Percentiles rank a stretch among this genome's conserved stretches.
These are phyloP conservation scores for Aspergillus ustus DNA, from an alignment of 2,329 filamentous ascomycete genomes.

Conservation along the genomic window DNA sequence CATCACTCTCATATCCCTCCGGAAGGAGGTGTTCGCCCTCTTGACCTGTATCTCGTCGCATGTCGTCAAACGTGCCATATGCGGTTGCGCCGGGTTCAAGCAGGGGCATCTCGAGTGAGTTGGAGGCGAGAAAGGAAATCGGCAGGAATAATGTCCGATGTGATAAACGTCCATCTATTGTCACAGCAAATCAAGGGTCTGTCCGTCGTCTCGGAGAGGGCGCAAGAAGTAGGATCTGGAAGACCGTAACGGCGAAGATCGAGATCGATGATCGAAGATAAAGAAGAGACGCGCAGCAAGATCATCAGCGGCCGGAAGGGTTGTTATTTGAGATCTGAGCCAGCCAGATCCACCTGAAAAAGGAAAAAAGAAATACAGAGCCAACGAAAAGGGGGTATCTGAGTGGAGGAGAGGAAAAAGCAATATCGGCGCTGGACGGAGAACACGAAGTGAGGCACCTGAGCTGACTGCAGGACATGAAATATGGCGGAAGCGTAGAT, in stretches of 20 bases:
- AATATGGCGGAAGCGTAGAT: slow-evolving; percentile 20
- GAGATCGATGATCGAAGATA: slow-evolving; percentile 6
- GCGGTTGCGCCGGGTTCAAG: slow-evolving; percentile 37
- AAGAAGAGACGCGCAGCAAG: slow-evolving; percentile 10
- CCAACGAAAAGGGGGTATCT: slow-evolving; percentile 23
- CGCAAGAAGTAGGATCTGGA: background rate
- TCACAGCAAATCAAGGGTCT: slow-evolving; percentile 4
- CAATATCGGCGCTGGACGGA: slow-evolving; percentile 6
- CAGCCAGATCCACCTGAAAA: slow-evolving; percentile 32
- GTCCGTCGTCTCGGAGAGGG: background rate
- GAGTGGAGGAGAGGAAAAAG: slow-evolving; percentile 18
- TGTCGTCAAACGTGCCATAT: slow-evolving; percentile 40
- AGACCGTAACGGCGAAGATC: background rate
- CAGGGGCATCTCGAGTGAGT: slow-evolving; percentile 36
- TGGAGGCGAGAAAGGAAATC: slow-evolving; percentile 17
- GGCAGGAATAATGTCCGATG: slow-evolving; percentile 8
- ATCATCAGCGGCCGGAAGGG: slow-evolving; percentile 14
- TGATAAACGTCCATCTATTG: slow-evolving; percentile 31
- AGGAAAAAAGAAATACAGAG: slow-evolving; percentile 28
- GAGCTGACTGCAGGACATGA: slow-evolving; percentile 21
- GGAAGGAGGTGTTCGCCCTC: slow-evolving; percentile 39
- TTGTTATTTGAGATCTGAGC: slow-evolving; percentile 29
- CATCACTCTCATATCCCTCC: slow-evolving; percentile 33
- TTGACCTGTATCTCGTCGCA: slow-evolving; percentile 30
- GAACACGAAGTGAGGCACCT: slow-evolving; percentile 14